phyloP scores from a whole-genome alignment of 306 rosid genomes.

The Quercus bicolor region DNA sequence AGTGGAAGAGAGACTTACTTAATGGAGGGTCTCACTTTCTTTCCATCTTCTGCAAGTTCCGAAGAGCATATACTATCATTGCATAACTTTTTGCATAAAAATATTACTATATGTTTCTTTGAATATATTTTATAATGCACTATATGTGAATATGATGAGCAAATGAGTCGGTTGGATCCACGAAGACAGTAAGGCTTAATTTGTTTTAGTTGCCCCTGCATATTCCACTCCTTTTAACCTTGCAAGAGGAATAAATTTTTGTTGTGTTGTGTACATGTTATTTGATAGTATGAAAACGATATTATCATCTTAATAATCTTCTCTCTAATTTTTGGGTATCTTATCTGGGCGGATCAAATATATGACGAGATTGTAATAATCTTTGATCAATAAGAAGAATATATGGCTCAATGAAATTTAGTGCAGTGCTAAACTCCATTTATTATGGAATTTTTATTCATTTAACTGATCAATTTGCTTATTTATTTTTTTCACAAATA shows the following conservation, averaged over 20 bases:
- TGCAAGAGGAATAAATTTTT: too few species aligned
- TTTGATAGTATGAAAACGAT: too few species aligned
- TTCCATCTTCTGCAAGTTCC: neutral
- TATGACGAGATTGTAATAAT: conserved; percentile 10
- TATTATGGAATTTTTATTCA: too few species aligned
- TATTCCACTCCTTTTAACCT: too few species aligned
- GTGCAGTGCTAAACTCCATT: too few species aligned
- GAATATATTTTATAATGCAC: neutral
- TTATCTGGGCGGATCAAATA: conserved; percentile 5
- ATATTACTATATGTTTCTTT: neutral
- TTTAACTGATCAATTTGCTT: too few species aligned
- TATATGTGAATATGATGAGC: neutral
- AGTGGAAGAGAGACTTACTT: neutral
- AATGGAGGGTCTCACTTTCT: neutral
- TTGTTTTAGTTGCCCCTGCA: neutral
- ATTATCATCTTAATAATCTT: too few species aligned
- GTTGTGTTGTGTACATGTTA: too few species aligned
- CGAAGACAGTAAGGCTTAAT: neutral
- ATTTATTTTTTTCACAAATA: too few species aligned
- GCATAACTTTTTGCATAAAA: neutral
- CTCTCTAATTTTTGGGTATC: too few species aligned
- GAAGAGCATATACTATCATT: neutral
- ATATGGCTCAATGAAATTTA: neutral
- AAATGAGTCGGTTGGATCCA: neutral
- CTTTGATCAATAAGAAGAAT: conserved; percentile 7